phyloP scores from a whole-genome alignment of 495 filamentous ascomycete species.

The Talaromyces thailandensis region DNA sequence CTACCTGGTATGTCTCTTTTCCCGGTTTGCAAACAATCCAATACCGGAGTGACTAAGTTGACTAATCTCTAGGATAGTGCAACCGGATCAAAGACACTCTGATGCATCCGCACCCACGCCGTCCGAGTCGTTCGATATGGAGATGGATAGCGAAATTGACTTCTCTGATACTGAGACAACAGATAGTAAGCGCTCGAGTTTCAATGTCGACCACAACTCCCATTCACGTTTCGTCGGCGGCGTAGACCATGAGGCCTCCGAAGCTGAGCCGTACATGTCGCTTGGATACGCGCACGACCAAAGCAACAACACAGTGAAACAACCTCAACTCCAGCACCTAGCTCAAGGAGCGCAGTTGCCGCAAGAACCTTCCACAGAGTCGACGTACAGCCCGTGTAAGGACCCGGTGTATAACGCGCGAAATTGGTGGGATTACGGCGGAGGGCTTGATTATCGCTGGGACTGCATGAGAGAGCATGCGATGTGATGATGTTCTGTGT shows the following conservation, averaged over 20 bases:
- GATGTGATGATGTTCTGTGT: background rate
- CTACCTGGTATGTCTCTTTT: constrained; percentile 1
- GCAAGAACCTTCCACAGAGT: constrained; percentile 28
- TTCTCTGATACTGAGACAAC: background rate
- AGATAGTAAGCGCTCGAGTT: constrained; percentile 1
- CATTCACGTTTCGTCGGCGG: background rate
- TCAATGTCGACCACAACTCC: background rate
- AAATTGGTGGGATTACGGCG: constrained; percentile 38
- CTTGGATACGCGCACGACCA: constrained; percentile 52
- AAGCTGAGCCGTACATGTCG: constrained; percentile 63
- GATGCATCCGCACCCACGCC: background rate
- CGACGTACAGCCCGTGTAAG: constrained; percentile 42
- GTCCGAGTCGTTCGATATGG: background rate
- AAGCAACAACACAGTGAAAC: constrained; percentile 10
- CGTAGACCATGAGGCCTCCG: constrained; percentile 33
- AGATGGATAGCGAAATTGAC: background rate
- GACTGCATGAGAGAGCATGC: background rate
- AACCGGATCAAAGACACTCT: background rate
- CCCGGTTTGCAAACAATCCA: background rate
- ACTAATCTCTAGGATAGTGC: background rate
- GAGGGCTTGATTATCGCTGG: constrained; percentile 9
- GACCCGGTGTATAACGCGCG: constrained; percentile 52
- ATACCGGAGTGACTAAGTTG: background rate
- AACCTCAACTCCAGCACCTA: constrained; percentile 9
- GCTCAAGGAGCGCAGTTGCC: constrained; percentile 1